Conservation (phyloP, 129 eudicot species). For the Arctium lappa region DNA sequence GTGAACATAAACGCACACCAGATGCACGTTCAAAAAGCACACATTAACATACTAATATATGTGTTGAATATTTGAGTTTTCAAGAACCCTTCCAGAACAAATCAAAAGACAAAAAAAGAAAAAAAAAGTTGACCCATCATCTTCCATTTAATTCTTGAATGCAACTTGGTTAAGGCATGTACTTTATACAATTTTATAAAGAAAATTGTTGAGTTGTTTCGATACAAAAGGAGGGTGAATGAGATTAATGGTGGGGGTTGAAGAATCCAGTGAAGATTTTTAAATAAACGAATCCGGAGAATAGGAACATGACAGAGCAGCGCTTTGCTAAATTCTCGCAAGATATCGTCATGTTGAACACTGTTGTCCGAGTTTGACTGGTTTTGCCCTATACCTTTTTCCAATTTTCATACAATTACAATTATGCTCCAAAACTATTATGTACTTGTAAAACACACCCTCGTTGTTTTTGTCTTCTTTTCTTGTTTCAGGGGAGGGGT, state of each 20-base stretch:
- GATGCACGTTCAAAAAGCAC: conserved; percentile 24
- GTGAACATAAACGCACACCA: conserved; percentile 30
- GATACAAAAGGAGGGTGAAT: neutral
- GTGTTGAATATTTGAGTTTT: conserved; percentile 5
- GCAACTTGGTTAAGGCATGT: neutral
- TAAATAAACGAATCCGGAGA: neutral
- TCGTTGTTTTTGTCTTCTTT: too few relatives aligned
- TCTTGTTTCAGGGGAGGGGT: too few relatives aligned
- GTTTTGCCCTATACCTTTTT: neutral
- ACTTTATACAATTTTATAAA: neutral
- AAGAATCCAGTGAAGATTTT: conserved; percentile 13
- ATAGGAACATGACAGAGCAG: conserved; percentile 18
- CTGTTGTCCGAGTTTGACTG: conserved; percentile 22
- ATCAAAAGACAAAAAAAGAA: neutral
- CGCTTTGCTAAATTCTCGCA: conserved; percentile 22
- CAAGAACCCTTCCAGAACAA: conserved; percentile 29
- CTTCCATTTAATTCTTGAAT: neutral
- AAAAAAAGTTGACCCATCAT: conserved; percentile 15
- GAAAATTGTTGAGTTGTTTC: neutral
- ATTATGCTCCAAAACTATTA: neutral
- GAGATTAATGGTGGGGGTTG: conserved; percentile 20
- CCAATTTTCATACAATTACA: neutral
- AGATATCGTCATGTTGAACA: conserved; percentile 14
- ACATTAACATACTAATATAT: neutral
- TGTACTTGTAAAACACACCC: too few relatives aligned